These are phyloP conservation scores for Berkeleyomyces basicola DNA, from an alignment of 2,329 filamentous ascomycete genomes.

Conservation along the genomic window DNA sequence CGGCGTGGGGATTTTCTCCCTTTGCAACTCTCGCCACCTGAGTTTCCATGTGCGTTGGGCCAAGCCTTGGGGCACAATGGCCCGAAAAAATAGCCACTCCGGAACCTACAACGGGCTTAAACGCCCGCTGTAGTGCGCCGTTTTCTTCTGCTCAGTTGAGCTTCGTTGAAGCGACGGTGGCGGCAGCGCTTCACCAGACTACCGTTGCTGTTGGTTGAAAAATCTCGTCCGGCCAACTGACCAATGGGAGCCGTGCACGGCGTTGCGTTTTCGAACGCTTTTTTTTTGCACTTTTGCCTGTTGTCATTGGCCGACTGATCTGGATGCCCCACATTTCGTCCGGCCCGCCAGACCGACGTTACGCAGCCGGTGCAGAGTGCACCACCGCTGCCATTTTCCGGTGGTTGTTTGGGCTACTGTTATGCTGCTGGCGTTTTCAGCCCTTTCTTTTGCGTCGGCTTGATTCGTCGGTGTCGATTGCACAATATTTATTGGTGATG, in stretches of 20 bases:
- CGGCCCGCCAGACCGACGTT: neutral
- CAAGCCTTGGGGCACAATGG: neutral
- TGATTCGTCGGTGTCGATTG: neutral
- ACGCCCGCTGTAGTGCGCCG: neutral
- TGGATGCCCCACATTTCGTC: neutral
- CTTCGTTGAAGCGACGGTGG: neutral
- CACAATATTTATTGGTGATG: slow-evolving; percentile 4
- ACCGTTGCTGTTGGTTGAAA: neutral
- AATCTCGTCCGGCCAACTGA: neutral
- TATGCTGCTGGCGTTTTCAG: neutral
- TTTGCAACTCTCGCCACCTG: neutral
- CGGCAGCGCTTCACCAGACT: neutral
- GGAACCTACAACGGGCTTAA: neutral
- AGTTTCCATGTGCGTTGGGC: neutral
- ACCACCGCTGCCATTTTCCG: neutral
- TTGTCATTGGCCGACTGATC: neutral
- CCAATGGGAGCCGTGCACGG: neutral
- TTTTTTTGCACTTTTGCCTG: neutral
- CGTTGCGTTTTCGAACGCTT: neutral
- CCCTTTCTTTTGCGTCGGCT: neutral
- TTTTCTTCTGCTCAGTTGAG: neutral
- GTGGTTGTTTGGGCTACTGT: neutral
- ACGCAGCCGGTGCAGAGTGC: neutral
- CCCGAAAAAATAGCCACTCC: neutral
- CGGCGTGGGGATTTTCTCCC: neutral